Base-by-base conservation (phyloP, 179 eudicot genomes). In the Spinacia oleracea region DNA sequence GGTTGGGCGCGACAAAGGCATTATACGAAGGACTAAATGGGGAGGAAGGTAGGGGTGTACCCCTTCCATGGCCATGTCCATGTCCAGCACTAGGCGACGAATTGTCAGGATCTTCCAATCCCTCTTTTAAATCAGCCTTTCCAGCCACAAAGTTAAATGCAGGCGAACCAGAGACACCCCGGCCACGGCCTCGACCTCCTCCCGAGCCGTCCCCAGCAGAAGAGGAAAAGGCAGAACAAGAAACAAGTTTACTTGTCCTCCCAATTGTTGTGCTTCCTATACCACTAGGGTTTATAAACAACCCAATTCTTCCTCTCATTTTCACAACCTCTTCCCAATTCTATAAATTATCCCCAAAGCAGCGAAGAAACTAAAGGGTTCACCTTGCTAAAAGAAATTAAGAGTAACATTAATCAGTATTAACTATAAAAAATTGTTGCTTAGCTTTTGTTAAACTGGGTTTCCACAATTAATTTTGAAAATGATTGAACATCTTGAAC, bases 51-150 rank as follows among this genome's bases (percentile, higher is more conserved):
- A 48, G 21, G 53, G 53, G 53, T 0, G 3, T 48, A 4, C 53
- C 53, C 15, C 53, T 53, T 50, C 97, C 97, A 78, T 79, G 97
- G 53, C 97, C 97, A 78, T 79, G 97, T 27, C 98, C 93, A 56
- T 80, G 67, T 29, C 88, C 90, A n/a, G 81, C 38, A 66, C 82
- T 80, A 66, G n/a, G 83, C 66, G 31, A 78, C 4, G 83, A 66
- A 21, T 21, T 23, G 42, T 48, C 50, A 48, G 66, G 73, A 64
- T 69, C 50, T 55, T 48, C 63, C 56, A 5, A 53, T 38, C 34
- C 72, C 15, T 82, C 84, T 21, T 74, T 75, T 2, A 74, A 25
- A 31, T 80, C 81, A 42, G 71, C 38, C 18, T 70, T 69, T 15
- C 84, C 83, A n/a, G 58, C 25, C 10, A 79, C 65, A 76, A 83